Evolutionary conservation across 306 rosid species (phyloP), one percentile per base, ranked within the genome.

Genomic region (Gynostemma pentaphyllum): DNA sequence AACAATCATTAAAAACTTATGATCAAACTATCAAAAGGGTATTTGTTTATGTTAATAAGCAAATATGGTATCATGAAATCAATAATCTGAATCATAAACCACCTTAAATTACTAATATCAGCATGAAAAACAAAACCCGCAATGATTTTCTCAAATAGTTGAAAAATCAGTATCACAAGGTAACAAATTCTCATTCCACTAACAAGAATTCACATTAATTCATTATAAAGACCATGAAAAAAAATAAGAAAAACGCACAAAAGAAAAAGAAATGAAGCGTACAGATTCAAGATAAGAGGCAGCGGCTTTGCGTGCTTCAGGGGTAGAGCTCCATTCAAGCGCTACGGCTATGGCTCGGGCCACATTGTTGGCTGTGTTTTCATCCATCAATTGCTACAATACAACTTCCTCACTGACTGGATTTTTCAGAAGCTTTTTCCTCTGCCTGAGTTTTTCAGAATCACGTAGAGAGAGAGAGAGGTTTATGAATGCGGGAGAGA

Each of bases 311-410:
- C 96, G 88, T 39, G 88, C 82, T 16, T 82, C 76, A 18, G 95
- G 79, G 37, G 96, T 45, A 45, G 96, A 79, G 57, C 72, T 67
- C 96, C 95, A 92, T 82, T 86, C 89, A 45, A 88, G 85, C 42
- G 96, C 84, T 60, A 83, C 85, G 55, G 80, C 80, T 16, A 92
- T 92, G 66, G 99, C 96, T 72, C 76, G 75, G 51, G 99, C 99
- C 18, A 84, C 95, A 82, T 78, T 86, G 82, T 66, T 76, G 18
- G 81, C 80, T n/a, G 52, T 54, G 55, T 37, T 51, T 60, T 75
- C 83, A 22, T 79, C 96, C 99, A 92, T 92, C 40, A 44, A 49
- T 45, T 32, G n/a, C 44, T 22, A n/a, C n/a, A 53, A 36, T 32
- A 27, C 74, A 47, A n/a, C 15, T 45, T 29, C 15, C 44, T 22